Percentiles rank a stretch among this genome's conserved stretches.
These are phyloP conservation scores for Blastocystis sp. DNA, from an alignment of 352 stramenopile genomes.

Conservation along the genomic window DNA sequence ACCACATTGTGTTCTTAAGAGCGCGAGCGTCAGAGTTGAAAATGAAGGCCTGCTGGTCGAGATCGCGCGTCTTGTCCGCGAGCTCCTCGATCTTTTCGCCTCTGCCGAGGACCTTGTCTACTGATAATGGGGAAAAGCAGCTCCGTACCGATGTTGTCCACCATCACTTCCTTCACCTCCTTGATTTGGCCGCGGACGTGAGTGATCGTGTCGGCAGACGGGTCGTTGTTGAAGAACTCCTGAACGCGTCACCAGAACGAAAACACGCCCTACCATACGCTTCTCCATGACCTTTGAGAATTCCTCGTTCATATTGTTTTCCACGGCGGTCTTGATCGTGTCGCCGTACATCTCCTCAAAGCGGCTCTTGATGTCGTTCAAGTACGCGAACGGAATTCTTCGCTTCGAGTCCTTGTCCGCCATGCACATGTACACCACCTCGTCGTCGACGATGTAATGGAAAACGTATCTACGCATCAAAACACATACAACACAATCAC, in stretches of 20 bases:
- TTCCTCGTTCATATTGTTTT: slow-evolving; percentile 73
- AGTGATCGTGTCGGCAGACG: slow-evolving; percentile 66
- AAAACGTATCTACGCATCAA: slow-evolving; percentile 68
- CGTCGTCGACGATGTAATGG: slow-evolving; percentile 72
- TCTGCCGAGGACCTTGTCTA: slow-evolving; percentile 69
- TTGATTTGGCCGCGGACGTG: slow-evolving; percentile 74
- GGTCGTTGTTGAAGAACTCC: slow-evolving; percentile 74
- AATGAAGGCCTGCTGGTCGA: slow-evolving; percentile 72
- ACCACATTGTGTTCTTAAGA: slow-evolving; percentile 75
- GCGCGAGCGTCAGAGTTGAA: slow-evolving; percentile 64
- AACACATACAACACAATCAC: slow-evolving; percentile 21
- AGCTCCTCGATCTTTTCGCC: slow-evolving; percentile 72
- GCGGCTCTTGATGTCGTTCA: slow-evolving; percentile 73
- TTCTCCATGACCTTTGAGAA: slow-evolving; percentile 75
- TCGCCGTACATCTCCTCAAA: slow-evolving; percentile 74
- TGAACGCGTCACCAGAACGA: neutral
- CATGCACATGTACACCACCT: slow-evolving; percentile 74
- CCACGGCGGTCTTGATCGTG: slow-evolving; percentile 70
- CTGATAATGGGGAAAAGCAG: neutral
- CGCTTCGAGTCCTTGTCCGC: slow-evolving; percentile 73
- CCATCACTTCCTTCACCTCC: slow-evolving; percentile 74
- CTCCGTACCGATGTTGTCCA: slow-evolving; percentile 68
- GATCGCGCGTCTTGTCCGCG: slow-evolving; percentile 67
- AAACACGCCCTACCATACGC: slow-evolving; percentile 72
- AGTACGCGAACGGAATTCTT: slow-evolving; percentile 73